Percentiles rank a stretch among this genome's conserved stretches.
phyloP scores from a whole-genome alignment of 208 protist species.

The Acanthamoeba sp. region DNA sequence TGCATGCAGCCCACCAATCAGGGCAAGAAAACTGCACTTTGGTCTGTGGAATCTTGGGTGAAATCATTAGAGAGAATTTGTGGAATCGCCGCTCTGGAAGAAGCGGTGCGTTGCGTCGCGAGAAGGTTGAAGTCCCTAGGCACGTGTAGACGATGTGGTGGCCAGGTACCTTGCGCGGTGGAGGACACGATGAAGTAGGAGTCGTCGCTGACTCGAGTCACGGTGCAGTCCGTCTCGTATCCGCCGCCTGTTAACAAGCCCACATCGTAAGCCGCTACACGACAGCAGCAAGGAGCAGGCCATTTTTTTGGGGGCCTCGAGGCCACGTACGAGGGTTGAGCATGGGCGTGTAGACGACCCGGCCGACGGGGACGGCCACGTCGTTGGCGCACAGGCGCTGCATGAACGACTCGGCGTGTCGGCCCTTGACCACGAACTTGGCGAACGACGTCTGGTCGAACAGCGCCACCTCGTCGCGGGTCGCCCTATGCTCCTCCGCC shows the following conservation, averaged over 20 bases:
- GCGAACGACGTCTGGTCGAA: constrained; percentile 24
- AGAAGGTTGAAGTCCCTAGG: no score
- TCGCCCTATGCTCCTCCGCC: background rate
- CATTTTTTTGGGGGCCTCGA: no score
- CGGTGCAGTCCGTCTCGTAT: constrained; percentile 2
- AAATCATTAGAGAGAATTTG: no score
- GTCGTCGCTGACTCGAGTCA: background rate
- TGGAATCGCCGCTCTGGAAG: background rate
- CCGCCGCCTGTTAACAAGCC: background rate
- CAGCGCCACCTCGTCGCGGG: background rate
- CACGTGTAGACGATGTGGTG: no score
- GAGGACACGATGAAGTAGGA: constrained; percentile 2
- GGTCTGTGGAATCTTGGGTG: no score
- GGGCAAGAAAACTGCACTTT: no score
- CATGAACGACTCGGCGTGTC: background rate
- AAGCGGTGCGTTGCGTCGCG: no score
- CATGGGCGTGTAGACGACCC: background rate
- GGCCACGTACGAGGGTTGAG: background rate
- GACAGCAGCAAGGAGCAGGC: no score
- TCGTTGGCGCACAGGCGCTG: constrained; percentile 26
- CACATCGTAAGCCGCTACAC: background rate
- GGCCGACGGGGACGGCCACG: background rate
- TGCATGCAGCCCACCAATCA: no score
- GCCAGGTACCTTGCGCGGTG: background rate
- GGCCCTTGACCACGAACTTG: constrained; percentile 23